A percentile compares a stretch with the other conserved stretches of the same genome.
Conservation (phyloP, 2,329 filamentous ascomycete species). For the Madurella fahalii region DNA sequence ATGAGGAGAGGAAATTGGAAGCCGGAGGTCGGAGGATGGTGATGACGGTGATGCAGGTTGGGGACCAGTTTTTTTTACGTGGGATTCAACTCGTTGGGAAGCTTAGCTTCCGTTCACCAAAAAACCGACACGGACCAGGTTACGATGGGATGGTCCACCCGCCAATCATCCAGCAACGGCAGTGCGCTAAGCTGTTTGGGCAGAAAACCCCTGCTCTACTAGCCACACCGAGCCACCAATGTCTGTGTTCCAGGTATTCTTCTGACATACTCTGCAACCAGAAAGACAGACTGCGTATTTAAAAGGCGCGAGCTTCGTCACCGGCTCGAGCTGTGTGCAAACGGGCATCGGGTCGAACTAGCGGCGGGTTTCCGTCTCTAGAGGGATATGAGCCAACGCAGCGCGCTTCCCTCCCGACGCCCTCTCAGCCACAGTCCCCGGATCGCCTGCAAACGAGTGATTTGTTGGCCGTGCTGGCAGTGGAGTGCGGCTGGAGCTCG, state of each 20-base stretch:
- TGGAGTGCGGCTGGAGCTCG: neutral
- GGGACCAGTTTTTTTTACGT: slow-evolving; percentile 25
- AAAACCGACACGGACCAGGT: slow-evolving; percentile 13
- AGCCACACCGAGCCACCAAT: slow-evolving; percentile 7
- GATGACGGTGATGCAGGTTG: slow-evolving; percentile 22
- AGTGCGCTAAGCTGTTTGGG: slow-evolving; percentile 11
- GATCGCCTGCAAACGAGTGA: neutral
- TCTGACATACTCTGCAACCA: no score
- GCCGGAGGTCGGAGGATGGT: slow-evolving; percentile 23
- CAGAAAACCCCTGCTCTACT: neutral
- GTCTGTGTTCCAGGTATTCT: neutral
- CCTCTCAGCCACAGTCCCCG: no score
- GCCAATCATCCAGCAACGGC: slow-evolving; percentile 21
- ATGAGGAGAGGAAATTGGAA: slow-evolving; percentile 11
- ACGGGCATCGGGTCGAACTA: neutral
- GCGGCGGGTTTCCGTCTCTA: neutral
- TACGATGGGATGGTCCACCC: slow-evolving; percentile 11
- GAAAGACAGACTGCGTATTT: no score
- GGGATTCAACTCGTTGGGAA: slow-evolving; percentile 28
- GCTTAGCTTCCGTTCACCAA: slow-evolving; percentile 26
- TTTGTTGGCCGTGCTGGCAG: neutral
- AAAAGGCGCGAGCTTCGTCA: neutral
- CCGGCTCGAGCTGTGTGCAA: neutral
- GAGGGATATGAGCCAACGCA: no score
- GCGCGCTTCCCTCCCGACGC: no score